These are phyloP conservation scores for Leishmania lainsoni DNA, from an alignment of 208 protist genomes.

Conservation along the genomic window DNA sequence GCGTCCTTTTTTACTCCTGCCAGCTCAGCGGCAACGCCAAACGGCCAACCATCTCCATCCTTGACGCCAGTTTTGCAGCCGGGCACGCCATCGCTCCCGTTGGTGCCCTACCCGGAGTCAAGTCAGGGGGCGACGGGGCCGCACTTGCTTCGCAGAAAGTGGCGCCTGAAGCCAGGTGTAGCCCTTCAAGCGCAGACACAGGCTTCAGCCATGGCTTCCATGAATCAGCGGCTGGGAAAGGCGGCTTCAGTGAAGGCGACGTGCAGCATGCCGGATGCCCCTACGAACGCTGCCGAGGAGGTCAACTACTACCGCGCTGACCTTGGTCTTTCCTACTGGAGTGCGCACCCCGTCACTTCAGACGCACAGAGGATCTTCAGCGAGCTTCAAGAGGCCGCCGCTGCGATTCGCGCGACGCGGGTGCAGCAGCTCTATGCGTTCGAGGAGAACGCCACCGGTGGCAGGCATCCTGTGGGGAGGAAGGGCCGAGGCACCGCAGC, in stretches of 20 bases:
- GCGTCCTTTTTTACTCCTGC: constrained; percentile 18
- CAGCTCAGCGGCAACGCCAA: not conserved
- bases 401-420: constrained; percentile 34
- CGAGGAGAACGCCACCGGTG: constrained; percentile 1
- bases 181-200: constrained; percentile 6
- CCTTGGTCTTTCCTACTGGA: constrained; percentile 42
- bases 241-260: not conserved
- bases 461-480: not conserved
- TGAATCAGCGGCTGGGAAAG: constrained; percentile 12
- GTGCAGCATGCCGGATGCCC: not conserved
- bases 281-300: constrained; percentile 7
- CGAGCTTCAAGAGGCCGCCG: constrained; percentile 35
- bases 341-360: constrained; percentile 33
- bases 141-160: constrained; percentile 14
- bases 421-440: constrained; percentile 20
- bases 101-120: not conserved
- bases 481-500: not conserved
- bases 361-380: constrained; percentile 32
- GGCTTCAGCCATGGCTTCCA: not conserved
- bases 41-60: not conserved
- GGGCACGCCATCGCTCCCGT: not conserved
- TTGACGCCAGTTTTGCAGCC: not conserved
- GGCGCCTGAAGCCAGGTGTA: constrained; percentile 24
- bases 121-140: not conserved
- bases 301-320: constrained; percentile 34